Evolutionary conservation across 768 basidiomycete species (phyloP).

Genomic region (Rhodocollybia butyracea): DNA sequence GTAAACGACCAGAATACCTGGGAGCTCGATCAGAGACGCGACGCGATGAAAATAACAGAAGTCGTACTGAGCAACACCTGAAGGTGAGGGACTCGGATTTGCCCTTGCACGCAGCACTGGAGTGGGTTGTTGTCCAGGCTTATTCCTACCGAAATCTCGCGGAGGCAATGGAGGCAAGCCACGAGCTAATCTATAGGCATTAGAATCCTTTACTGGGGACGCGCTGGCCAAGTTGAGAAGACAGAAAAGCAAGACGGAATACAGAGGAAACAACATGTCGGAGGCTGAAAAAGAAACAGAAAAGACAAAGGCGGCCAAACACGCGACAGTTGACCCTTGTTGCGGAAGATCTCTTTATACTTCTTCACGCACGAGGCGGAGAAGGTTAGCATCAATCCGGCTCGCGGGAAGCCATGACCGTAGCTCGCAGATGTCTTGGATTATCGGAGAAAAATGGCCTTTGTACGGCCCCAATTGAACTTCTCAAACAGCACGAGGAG

Average conservation of each 20-base stretch:
- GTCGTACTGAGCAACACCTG: not conserved
- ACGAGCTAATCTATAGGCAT: slow-evolving; percentile 7
- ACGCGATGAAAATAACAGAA: not conserved
- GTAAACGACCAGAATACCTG: slow-evolving; percentile 31
- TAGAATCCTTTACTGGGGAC: not conserved
- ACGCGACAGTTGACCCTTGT: not conserved
- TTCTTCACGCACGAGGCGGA: no score
- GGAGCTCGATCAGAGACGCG: not conserved
- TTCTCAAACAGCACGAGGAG: no score
- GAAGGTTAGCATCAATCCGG: not conserved
- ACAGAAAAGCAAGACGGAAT: not conserved
- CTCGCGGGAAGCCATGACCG: not conserved
- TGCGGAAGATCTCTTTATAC: slow-evolving; percentile 1
- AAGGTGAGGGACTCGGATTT: not conserved
- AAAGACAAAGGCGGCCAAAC: not conserved
- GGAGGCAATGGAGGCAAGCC: slow-evolving; percentile 6
- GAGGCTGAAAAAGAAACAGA: not conserved
- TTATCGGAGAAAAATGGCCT: not conserved
- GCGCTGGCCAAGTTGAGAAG: not conserved
- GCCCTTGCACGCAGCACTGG: slow-evolving; percentile 13
- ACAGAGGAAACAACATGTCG: not conserved
- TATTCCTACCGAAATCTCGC: slow-evolving; percentile 25
- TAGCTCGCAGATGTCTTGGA: not conserved
- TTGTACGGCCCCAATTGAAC: no score
- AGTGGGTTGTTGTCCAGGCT: slow-evolving; percentile 27